Evolutionary conservation across 2,329 filamentous ascomycete species (phyloP).

Genomic region (Cladosporium colombiae): DNA sequence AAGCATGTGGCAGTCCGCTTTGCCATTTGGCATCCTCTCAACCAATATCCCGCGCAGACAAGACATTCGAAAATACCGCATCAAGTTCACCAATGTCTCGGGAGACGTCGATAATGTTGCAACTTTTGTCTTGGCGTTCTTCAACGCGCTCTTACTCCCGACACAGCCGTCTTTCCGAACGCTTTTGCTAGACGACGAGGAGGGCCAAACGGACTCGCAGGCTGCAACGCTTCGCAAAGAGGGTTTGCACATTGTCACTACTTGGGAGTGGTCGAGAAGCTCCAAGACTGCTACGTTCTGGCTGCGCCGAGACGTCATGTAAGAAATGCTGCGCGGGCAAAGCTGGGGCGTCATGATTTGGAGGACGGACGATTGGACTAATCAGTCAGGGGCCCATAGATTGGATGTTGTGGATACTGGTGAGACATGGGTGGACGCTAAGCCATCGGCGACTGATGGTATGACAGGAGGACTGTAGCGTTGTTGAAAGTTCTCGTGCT

Average conservation of each 20-base stretch:
- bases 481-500: too few species aligned
- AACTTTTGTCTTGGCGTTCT: constrained; percentile 21
- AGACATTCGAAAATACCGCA: constrained; percentile 20
- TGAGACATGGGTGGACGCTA: background rate
- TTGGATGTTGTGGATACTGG: background rate
- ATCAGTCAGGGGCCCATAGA: background rate
- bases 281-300: background rate
- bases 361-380: background rate
- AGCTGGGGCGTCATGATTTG: background rate
- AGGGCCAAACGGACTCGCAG: background rate
- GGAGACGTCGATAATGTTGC: background rate
- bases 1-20: constrained; percentile 20
- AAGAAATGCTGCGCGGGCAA: background rate
- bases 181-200: constrained; percentile 23
- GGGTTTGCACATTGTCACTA: background rate
- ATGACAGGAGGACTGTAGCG: too few species aligned
- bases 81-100: constrained; percentile 10
- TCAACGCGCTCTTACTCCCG: background rate
- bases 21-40: constrained; percentile 21
- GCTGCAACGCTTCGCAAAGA: background rate
- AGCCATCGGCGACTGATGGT: background rate
- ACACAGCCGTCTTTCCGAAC: constrained; percentile 2
- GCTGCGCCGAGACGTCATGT: background rate
- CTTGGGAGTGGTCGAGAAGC: background rate
- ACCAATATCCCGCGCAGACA: constrained; percentile 3